These are phyloP conservation scores for Pyrus communis DNA, from an alignment of 306 rosid genomes.

Conservation along the genomic window DNA sequence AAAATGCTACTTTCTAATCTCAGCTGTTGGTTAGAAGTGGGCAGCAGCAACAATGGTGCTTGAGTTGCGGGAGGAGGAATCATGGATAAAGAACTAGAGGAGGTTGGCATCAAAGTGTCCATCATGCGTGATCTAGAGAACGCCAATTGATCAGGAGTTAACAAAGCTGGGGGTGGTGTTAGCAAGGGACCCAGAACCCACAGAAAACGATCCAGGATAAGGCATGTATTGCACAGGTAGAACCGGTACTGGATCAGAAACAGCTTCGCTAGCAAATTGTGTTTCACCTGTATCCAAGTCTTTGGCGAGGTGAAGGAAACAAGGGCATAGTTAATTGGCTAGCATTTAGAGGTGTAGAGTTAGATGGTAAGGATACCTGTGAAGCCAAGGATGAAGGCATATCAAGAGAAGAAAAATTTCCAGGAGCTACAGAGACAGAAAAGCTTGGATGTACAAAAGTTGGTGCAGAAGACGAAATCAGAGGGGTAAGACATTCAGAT, in stretches of 20 bases:
- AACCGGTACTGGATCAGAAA: slow-evolving; percentile 24
- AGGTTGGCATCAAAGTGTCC: slow-evolving; percentile 12
- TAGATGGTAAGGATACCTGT: slow-evolving; percentile 30
- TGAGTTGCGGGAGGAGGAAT: slow-evolving; percentile 28
- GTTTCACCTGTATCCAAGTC: slow-evolving; percentile 24
- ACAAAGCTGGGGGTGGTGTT: slow-evolving; percentile 30
- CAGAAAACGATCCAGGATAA: slow-evolving; percentile 29
- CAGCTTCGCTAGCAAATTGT: slow-evolving; percentile 25
- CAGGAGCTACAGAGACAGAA: slow-evolving; percentile 21
- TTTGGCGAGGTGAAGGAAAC: slow-evolving; percentile 24
- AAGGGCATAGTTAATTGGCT: slow-evolving; percentile 21
- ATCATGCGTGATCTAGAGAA: slow-evolving; percentile 21
- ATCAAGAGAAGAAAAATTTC: slow-evolving; percentile 34
- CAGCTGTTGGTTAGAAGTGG: slow-evolving; percentile 42
- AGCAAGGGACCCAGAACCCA: slow-evolving; percentile 40
- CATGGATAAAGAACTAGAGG: slow-evolving; percentile 27
- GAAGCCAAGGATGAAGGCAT: slow-evolving; percentile 25
- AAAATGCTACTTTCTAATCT: slow-evolving; percentile 14
- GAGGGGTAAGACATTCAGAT: slow-evolving; percentile 27
- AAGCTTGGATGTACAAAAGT: slow-evolving; percentile 32
- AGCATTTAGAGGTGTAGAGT: slow-evolving; percentile 17
- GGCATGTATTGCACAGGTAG: slow-evolving; percentile 31
- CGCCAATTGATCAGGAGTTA: slow-evolving; percentile 32
- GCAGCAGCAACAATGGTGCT: slow-evolving; percentile 51
- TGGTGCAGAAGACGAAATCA: slow-evolving; percentile 25